Percentiles rank a stretch among this genome's conserved stretches.
Evolutionary conservation across 306 rosid species (phyloP).

Genomic region (Quercus berberidifolia): DNA sequence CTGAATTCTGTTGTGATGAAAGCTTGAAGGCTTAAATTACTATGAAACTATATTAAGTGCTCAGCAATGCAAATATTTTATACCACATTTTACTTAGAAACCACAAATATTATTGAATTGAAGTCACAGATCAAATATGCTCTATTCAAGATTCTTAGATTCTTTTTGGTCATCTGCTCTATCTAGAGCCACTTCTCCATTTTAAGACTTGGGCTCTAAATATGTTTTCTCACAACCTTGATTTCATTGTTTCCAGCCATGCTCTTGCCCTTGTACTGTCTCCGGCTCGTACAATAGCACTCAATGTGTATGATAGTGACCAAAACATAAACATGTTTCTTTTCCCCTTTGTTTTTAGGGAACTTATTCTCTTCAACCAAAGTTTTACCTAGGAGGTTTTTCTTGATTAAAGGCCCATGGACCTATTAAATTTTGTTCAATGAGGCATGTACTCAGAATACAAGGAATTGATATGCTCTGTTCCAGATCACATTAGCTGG

Average conservation of each 20-base stretch:
- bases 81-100: too few species aligned
- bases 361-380: not conserved
- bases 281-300: too few species aligned
- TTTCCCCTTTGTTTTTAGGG: too few species aligned
- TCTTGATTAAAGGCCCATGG: not conserved
- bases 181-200: not conserved
- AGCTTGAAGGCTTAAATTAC: not conserved
- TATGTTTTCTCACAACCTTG: not conserved
- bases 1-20: not conserved
- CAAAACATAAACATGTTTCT: too few species aligned
- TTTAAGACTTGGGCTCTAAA: not conserved
- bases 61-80: not conserved
- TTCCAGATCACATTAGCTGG: not conserved
- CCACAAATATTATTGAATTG: not conserved
- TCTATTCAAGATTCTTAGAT: not conserved
- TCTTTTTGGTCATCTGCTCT: not conserved
- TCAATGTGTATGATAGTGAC: too few species aligned
- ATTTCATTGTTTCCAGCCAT: not conserved
- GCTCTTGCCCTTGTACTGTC: too few species aligned
- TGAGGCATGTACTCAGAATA: not conserved
- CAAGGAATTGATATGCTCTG: not conserved
- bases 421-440: not conserved
- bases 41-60: not conserved
- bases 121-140: not conserved
- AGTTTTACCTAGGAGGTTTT: not conserved